Evolutionary conservation across 176 grass and related monocot genomes (phyloP), one percentile per base, ranked within the genome.

Genomic region (Hyparrhenia diplandra): DNA sequence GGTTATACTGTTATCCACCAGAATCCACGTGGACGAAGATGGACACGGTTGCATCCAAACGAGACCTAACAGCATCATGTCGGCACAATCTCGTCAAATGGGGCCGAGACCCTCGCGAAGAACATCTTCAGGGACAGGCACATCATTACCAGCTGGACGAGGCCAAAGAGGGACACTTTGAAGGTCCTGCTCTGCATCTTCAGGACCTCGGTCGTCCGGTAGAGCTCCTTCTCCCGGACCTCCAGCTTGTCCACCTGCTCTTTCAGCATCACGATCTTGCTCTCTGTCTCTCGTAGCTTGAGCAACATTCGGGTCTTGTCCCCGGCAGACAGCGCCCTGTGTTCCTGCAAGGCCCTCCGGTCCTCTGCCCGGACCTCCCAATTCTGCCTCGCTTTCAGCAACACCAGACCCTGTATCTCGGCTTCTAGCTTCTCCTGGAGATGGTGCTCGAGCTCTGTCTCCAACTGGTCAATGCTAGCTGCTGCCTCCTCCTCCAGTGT

Each of bases 301-400:
- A 57, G 47, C 84, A 73, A 5, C 84, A 85, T 64, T 10, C 31
- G 35, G 31, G 30, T 74, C 13, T 61, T 81, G 2, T 87, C 63
- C 5, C 17, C 27, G 5, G 68, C 36, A 5, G 67, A 55, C 29
- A 66, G 42, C 21, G 67, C 54, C 73, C 68, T 87, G 57, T 94
- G 84, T 81, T 94, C 89, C 40, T 89, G 61, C 36, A 89, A n/a
- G 42, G 84, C 82, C 14, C 75, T 73, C 51, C 55, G 84, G 36
- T 91, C 92, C 79, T 91, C 89, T 39, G 69, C 59, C 23, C 62
- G 45, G 41, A 85, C 67, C 84, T 87, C 87, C 86, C 89, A 94
- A 25, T 24, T 89, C 49, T 82, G 84, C 9, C 81, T 87, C 0
- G 89, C 80, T 68, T 84, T 86, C 67, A 35, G 32, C 81, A 91